These are phyloP conservation scores for Tillandsia fasciculata DNA, from an alignment of 176 grass and related monocot genomes.

Conservation along the genomic window DNA sequence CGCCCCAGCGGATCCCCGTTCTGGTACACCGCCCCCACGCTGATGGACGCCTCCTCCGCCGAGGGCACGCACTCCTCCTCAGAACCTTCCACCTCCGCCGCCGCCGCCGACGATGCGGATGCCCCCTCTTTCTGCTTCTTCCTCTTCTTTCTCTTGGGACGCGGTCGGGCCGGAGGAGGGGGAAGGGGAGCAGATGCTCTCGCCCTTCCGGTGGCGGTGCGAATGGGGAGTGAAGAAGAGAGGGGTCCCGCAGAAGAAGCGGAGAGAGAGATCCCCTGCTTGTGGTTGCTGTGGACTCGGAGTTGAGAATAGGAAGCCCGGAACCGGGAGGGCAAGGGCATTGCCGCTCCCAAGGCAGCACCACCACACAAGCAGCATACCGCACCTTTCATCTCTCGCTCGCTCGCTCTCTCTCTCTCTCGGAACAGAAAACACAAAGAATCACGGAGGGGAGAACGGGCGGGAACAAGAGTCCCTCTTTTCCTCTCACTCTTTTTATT, in stretches of 20 bases:
- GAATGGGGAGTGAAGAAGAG: constrained; percentile 2
- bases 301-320: background rate
- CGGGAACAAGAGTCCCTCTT: no score
- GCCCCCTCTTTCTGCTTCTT: constrained; percentile 16
- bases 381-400: constrained; percentile 11
- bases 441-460: no score
- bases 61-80: constrained; percentile 49
- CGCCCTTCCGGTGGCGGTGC: background rate
- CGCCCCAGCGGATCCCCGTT: constrained; percentile 64
- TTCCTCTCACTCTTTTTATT: no score
- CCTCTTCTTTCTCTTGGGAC: constrained; percentile 22
- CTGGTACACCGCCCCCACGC: constrained; percentile 59
- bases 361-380: constrained; percentile 15
- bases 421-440: background rate
- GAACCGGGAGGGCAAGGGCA: background rate
- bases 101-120: background rate
- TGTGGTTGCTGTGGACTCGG: constrained; percentile 9
- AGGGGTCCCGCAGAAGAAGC: constrained; percentile 10
- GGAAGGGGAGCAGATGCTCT: background rate
- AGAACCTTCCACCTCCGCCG: background rate
- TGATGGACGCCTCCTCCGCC: constrained; percentile 52
- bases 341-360: constrained; percentile 10
- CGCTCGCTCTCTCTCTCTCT: background rate
- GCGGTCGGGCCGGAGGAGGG: constrained; percentile 1
- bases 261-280: background rate